Evolutionary conservation across 176 grass and related monocot species (phyloP).

Genomic region (Bothriochloa decipiens): DNA sequence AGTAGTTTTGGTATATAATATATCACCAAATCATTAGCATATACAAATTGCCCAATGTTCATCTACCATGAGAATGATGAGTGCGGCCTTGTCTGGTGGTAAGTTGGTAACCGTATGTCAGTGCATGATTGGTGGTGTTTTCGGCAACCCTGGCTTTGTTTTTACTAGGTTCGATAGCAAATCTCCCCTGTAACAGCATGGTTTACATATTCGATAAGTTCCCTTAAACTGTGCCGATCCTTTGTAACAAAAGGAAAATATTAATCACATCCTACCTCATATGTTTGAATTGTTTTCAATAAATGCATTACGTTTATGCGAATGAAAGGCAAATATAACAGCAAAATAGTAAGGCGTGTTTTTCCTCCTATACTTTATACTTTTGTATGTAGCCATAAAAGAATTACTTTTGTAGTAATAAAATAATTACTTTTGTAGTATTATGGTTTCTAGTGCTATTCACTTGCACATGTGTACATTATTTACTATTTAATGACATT

Average conservation of each 20-base stretch:
- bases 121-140: neutral
- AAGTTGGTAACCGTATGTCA: neutral
- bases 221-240: neutral
- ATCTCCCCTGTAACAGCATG: neutral
- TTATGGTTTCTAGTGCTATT: no score
- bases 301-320: neutral
- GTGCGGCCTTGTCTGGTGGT: neutral
- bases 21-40: neutral
- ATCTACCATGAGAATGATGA: neutral
- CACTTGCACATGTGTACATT: no score
- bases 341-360: neutral
- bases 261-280: neutral
- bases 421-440: no score
- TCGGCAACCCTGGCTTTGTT: neutral
- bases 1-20: neutral
- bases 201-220: no score
- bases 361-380: neutral
- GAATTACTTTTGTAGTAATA: no score
- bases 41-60: neutral
- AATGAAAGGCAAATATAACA: slow-evolving; percentile 11
- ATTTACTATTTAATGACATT: no score
- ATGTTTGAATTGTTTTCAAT: slow-evolving; percentile 1
- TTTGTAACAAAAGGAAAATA: neutral
- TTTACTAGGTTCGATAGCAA: neutral
- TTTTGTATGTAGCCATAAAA: no score